phyloP scores from a whole-genome alignment of 192 early-diverging fungal genomes.

The Entomortierella chlamydospora region DNA sequence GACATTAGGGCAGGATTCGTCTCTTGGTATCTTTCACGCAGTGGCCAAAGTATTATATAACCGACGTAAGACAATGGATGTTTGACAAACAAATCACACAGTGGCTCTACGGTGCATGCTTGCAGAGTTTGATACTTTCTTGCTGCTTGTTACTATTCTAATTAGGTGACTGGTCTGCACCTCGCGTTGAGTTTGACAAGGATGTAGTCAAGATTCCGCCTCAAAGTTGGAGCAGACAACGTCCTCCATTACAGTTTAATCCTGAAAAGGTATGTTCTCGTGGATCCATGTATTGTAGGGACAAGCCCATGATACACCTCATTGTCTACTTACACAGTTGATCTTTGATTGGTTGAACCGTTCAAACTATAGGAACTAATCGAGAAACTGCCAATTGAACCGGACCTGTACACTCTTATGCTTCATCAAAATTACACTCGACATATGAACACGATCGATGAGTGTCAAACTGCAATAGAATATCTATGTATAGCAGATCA shows the following conservation, averaged over 20 bases:
- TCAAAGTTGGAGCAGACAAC: conserved; percentile 16
- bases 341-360: no score
- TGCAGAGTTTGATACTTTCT: not conserved
- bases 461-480: conserved; percentile 58
- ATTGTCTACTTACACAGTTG: no score
- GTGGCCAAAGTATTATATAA: conserved; percentile 72
- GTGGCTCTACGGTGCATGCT: not conserved
- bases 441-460: conserved; percentile 62
- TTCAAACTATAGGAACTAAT: conserved; percentile 57
- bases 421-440: conserved; percentile 69
- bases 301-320: no score
- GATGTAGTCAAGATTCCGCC: conserved; percentile 27
- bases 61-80: conserved; percentile 65
- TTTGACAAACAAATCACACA: no score
- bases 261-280: conserved; percentile 31
- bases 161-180: conserved; percentile 23
- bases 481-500: conserved; percentile 64
- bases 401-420: conserved; percentile 62
- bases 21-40: conserved; percentile 70
- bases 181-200: conserved; percentile 17
- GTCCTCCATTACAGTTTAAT: conserved; percentile 31
- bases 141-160: not conserved
- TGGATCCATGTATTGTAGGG: not conserved
- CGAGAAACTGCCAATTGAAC: conserved; percentile 65
- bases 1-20: conserved; percentile 41